These are phyloP conservation scores for Xylariaceae sp. DNA, from an alignment of 2,329 filamentous ascomycete species.

Conservation along the genomic window DNA sequence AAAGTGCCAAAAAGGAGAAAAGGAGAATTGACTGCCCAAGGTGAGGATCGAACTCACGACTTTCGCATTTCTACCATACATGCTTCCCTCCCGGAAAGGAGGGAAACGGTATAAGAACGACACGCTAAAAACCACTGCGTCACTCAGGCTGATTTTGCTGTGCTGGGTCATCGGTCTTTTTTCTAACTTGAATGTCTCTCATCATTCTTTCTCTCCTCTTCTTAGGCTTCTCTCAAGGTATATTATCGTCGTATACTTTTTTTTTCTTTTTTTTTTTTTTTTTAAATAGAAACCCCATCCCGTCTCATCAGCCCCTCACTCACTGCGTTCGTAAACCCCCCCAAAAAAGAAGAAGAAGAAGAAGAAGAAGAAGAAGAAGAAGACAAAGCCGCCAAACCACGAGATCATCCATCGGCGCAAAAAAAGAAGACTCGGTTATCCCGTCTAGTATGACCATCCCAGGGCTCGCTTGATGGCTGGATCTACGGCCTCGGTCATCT, in stretches of 20 bases:
- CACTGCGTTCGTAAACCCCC: too few relatives aligned
- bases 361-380: too few relatives aligned
- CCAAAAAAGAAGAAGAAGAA: too few relatives aligned
- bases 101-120: constrained; percentile 6
- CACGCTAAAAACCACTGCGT: constrained; percentile 8
- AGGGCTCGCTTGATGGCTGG: not conserved
- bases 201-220: not conserved
- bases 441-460: not conserved
- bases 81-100: not conserved
- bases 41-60: constrained; percentile 13
- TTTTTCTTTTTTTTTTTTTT: too few relatives aligned
- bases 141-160: not conserved
- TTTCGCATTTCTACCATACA: constrained; percentile 11
- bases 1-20: not conserved
- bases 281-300: too few relatives aligned
- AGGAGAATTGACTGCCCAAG: constrained; percentile 1
- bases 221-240: too few relatives aligned
- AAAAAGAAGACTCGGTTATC: too few relatives aligned
- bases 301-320: too few relatives aligned
- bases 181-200: not conserved
- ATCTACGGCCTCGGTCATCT: not conserved
- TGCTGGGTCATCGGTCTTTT: too few relatives aligned
- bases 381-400: too few relatives aligned
- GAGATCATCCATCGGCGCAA: too few relatives aligned
- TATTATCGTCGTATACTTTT: too few relatives aligned